phyloP scores from a whole-genome alignment of 768 basidiomycete species.

The Harrya chromipes region DNA sequence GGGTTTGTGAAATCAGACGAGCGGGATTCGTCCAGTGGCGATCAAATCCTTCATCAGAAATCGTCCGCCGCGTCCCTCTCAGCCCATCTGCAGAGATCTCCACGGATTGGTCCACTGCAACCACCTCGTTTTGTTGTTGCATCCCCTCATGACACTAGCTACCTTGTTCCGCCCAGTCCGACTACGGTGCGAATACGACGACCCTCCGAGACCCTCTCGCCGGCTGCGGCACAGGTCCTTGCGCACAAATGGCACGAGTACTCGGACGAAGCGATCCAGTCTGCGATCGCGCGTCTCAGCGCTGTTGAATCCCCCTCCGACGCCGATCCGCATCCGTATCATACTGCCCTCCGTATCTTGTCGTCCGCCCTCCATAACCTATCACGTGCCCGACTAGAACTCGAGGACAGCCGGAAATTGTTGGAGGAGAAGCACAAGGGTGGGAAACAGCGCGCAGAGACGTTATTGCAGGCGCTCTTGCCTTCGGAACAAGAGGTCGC shows the following conservation, averaged over 20 bases:
- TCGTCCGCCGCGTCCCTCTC: slow-evolving; percentile 39
- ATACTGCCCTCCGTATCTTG: slow-evolving; percentile 63
- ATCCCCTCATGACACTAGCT: slow-evolving; percentile 31
- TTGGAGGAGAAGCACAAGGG: slow-evolving; percentile 60
- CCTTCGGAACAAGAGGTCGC: slow-evolving; percentile 66
- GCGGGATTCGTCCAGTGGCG: slow-evolving; percentile 22
- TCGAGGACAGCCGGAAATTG: slow-evolving; percentile 55
- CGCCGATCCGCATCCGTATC: slow-evolving; percentile 53
- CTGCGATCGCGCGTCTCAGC: slow-evolving; percentile 51
- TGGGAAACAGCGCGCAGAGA: slow-evolving; percentile 49
- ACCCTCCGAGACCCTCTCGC: slow-evolving; percentile 10
- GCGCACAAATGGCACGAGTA: slow-evolving; percentile 74
- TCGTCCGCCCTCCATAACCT: slow-evolving; percentile 65
- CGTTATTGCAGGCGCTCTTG: slow-evolving; percentile 53
- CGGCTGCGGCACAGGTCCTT: slow-evolving; percentile 49
- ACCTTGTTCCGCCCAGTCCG: slow-evolving; percentile 37
- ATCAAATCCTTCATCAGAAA: slow-evolving; percentile 18
- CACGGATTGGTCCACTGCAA: slow-evolving; percentile 24
- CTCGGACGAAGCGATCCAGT: slow-evolving; percentile 71
- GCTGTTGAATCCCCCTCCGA: slow-evolving; percentile 46
- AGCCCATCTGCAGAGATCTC: slow-evolving; percentile 39
- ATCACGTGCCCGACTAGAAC: slow-evolving; percentile 52
- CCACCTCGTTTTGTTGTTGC: slow-evolving; percentile 41
- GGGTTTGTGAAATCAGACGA: slow-evolving; percentile 47
- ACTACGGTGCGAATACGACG: slow-evolving; percentile 16